Base-by-base conservation (phyloP, 1,284 basidiomycete species). In the Cutaneotrichosporon dermatis region DNA sequence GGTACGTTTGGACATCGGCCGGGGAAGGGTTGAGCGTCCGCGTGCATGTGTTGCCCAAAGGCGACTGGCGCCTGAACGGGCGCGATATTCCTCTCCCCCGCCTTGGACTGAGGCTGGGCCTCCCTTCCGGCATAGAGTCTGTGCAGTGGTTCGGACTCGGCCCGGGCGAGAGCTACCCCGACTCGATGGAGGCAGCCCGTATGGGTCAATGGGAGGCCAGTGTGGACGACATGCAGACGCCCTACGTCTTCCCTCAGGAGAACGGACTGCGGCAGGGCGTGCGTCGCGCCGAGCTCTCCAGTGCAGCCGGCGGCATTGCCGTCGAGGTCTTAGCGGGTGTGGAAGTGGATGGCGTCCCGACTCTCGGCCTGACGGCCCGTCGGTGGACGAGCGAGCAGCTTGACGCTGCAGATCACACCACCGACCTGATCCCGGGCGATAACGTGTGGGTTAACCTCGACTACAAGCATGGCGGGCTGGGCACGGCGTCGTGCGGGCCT, bases 201-300 rank as follows among this genome's bases (percentile, higher is more conserved):
- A 41, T 67, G 15, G 59, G 63, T 41, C 11, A 7, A 11, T 65
- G 48, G 15, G 15, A 16, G n/a, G n/a, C 11, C 8, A 39, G 50
- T 13, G 57, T 67, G 46, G 63, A 67, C 50, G 56, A 61, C 12
- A 44, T 63, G 57, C 63, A 65, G 54, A 65, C 63, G 6, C 59
- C 55, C 9, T 67, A 67, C 43, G 66, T 67, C 12, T 57, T n/a
- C 44, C 66, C 66, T 15, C 66, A 67, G 53, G 66, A 67, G 61
- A 67, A 67, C 45, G 66, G 66, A 0, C 35, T 13, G 5, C 58
- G 66, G 12, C 15, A 35, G 1, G 63, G 57, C 33, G 63, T 65
- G 6, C 56, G 59, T 4, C 59, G 57, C 57, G 63, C 63, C 9
- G 49, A 57, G 9, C 16, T 66, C 42, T 16, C 42, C 9, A 45